Conservation (phyloP, 2,329 filamentous ascomycete genomes). For the Paecilomyces dactylethromorphus region DNA sequence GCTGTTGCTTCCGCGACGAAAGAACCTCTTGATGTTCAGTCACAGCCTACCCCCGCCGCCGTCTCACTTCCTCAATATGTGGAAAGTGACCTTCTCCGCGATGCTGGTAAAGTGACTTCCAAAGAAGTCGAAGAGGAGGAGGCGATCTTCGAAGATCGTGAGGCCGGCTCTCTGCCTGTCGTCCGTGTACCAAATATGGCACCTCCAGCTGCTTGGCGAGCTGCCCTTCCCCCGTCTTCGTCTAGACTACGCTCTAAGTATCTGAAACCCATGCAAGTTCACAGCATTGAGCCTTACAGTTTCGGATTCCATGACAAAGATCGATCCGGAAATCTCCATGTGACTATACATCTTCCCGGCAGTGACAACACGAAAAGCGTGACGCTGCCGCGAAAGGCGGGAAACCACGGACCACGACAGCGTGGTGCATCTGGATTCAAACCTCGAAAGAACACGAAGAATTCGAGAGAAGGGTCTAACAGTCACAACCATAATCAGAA, state of each 20-base stretch:
- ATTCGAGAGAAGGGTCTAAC: conserved; percentile 19
- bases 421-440: conserved; percentile 22
- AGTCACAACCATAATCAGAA: conserved; percentile 7
- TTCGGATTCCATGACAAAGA: conserved; percentile 35
- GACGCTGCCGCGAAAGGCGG: conserved; percentile 21
- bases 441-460: conserved; percentile 22
- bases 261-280: conserved; percentile 49
- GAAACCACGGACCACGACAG: conserved; percentile 15
- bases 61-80: conserved; percentile 58
- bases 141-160: conserved; percentile 73
- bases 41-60: conserved; percentile 51
- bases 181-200: conserved; percentile 60
- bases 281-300: conserved; percentile 39
- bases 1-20: conserved; percentile 63
- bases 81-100: conserved; percentile 28
- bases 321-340: conserved; percentile 27
- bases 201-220: conserved; percentile 58
- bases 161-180: conserved; percentile 69
- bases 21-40: conserved; percentile 55
- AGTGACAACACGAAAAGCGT: conserved; percentile 21
- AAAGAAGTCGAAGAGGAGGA: conserved; percentile 72
- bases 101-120: conserved; percentile 46
- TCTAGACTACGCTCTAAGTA: conserved; percentile 37
- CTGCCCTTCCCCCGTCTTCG: conserved; percentile 36
- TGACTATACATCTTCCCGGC: conserved; percentile 44